A percentile compares a stretch with the other conserved stretches of the same genome.
Conservation (phyloP, 345 rosid genomes). For the Clausena lansium region DNA sequence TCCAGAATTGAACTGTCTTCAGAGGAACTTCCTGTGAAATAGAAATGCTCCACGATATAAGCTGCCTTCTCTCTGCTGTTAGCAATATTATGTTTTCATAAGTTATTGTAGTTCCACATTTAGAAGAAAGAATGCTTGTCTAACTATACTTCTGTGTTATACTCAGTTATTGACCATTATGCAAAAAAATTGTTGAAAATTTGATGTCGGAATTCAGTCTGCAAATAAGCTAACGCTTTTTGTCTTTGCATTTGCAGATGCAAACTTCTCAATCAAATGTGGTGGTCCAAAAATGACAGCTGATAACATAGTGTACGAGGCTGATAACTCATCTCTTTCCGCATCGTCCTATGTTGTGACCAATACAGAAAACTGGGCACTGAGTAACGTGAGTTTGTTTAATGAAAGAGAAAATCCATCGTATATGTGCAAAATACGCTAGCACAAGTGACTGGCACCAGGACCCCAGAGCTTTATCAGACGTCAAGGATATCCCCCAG, state of each 20-base stretch:
- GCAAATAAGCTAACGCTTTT: background rate
- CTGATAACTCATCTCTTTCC: conserved; percentile 37
- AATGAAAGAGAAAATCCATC: conserved; percentile 32
- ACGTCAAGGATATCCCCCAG: conserved; percentile 34
- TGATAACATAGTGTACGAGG: conserved; percentile 40
- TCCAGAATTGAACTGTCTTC: conserved; percentile 38
- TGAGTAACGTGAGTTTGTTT: conserved; percentile 53
- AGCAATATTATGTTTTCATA: background rate
- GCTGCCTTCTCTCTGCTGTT: conserved; percentile 4
- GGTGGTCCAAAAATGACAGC: conserved; percentile 22
- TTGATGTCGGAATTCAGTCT: background rate
- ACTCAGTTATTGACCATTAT: background rate
- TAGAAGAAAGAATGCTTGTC: background rate
- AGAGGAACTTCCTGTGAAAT: conserved; percentile 34
- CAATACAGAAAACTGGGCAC: conserved; percentile 48
- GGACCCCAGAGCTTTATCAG: conserved; percentile 41
- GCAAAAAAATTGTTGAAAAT: background rate
- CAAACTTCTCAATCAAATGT: conserved; percentile 32
- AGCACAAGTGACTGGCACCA: conserved; percentile 33
- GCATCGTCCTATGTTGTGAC: conserved; percentile 43
- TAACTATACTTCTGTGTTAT: no score
- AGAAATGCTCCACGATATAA: conserved; percentile 30
- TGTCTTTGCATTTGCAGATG: conserved; percentile 25
- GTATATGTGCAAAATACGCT: conserved; percentile 20
- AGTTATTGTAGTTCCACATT: background rate